Percentiles rank a stretch among this genome's conserved stretches.
These are phyloP conservation scores for Diutina neorugosa DNA, from an alignment of 1,139 yeast genomes.

Conservation along the genomic window DNA sequence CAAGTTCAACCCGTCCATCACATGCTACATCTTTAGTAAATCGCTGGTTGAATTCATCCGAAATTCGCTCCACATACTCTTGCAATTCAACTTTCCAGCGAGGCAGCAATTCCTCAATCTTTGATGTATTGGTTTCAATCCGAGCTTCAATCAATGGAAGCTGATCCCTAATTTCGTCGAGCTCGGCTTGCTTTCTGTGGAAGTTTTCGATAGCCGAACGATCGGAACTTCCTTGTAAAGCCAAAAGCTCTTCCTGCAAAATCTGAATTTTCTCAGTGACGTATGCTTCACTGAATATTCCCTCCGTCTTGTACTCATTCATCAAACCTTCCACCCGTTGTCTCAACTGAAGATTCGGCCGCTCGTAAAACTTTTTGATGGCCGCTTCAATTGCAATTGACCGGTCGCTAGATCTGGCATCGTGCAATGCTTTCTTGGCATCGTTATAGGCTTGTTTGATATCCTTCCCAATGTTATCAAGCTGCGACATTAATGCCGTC, in stretches of 20 bases:
- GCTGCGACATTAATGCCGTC: conserved; percentile 19
- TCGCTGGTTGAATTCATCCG: conserved; percentile 50
- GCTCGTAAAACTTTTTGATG: conserved; percentile 2
- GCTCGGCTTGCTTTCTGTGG: conserved; percentile 18
- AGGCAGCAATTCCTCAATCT: conserved; percentile 26
- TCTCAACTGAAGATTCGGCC: conserved; percentile 32
- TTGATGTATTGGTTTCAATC: conserved; percentile 16
- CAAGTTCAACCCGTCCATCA: conserved; percentile 65
- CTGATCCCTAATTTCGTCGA: conserved; percentile 16
- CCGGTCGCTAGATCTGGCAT: conserved; percentile 32
- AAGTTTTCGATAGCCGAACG: conserved; percentile 23
- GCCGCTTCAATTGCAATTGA: conserved; percentile 28
- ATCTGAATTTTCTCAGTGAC: conserved; percentile 20
- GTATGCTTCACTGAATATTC: conserved; percentile 26
- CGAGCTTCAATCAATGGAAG: conserved; percentile 23
- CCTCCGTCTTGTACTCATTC: conserved; percentile 27
- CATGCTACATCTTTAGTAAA: conserved; percentile 64
- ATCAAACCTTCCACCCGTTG: conserved; percentile 31
- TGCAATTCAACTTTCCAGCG: conserved; percentile 53
- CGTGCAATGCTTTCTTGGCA: conserved; percentile 30
- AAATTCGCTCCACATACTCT: conserved; percentile 38
- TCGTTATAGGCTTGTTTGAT: conserved; percentile 21
- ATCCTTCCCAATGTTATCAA: conserved; percentile 19
- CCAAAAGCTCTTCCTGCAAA: conserved; percentile 27
- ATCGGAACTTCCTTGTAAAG: conserved; percentile 26